Evolutionary conservation across 495 filamentous ascomycete species (phyloP).

Genomic region (Penicillium psychrofluorescens): DNA sequence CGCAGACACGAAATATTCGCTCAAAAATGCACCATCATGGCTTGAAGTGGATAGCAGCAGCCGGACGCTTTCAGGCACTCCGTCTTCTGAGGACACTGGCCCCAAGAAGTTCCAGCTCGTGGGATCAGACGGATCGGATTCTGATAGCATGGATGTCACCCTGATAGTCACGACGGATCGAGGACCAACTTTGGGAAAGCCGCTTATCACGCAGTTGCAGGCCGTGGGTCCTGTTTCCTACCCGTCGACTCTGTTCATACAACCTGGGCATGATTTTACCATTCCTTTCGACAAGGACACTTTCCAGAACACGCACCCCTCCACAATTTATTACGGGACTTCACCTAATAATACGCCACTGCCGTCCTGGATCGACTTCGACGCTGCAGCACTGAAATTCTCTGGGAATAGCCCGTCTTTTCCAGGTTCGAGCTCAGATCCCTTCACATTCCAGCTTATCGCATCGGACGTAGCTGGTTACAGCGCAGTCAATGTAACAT

Average conservation of each 20-base stretch:
- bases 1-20: slow-evolving; percentile 50
- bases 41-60: slow-evolving; percentile 55
- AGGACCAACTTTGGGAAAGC: slow-evolving; percentile 40
- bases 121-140: slow-evolving; percentile 53
- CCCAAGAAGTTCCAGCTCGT: slow-evolving; percentile 48
- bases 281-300: slow-evolving; percentile 41
- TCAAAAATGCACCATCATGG: slow-evolving; percentile 59
- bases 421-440: slow-evolving; percentile 59
- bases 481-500: slow-evolving; percentile 54
- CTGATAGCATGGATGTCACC: slow-evolving; percentile 50
- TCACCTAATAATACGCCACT: slow-evolving; percentile 72
- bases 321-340: slow-evolving; percentile 67
- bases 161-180: slow-evolving; percentile 52
- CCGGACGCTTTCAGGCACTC: slow-evolving; percentile 59
- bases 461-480: slow-evolving; percentile 78
- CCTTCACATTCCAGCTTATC: slow-evolving; percentile 65
- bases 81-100: slow-evolving; percentile 47
- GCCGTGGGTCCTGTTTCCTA: slow-evolving; percentile 36
- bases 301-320: slow-evolving; percentile 37
- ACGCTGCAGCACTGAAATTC: slow-evolving; percentile 57
- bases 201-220: slow-evolving; percentile 41
- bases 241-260: slow-evolving; percentile 38
- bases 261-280: slow-evolving; percentile 36
- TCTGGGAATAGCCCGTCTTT: slow-evolving; percentile 66
- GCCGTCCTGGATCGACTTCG: slow-evolving; percentile 81